These are phyloP conservation scores for Cryptosporidium meleagridis DNA, from an alignment of 169 alveolate species.

Conservation along the genomic window DNA sequence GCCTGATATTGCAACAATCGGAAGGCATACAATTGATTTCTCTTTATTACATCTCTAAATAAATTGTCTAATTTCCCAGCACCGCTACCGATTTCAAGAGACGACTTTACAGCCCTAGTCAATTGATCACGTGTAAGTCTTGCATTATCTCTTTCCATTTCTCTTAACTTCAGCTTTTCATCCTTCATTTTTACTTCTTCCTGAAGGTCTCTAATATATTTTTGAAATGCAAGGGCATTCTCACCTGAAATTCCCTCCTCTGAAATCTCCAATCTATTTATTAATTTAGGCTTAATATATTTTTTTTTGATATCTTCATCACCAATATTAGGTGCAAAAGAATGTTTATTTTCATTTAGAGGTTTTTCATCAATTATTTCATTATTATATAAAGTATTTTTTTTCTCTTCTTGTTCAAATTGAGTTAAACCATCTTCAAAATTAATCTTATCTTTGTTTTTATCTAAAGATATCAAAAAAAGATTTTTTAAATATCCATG, in stretches of 20 bases:
- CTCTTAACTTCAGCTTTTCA: conserved; percentile 69
- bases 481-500: conserved; percentile 37
- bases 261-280: conserved; percentile 46
- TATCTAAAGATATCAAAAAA: conserved; percentile 29
- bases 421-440: neutral
- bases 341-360: neutral
- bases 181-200: conserved; percentile 74
- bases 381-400: neutral
- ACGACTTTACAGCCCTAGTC: conserved; percentile 69
- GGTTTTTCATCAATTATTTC: neutral
- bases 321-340: neutral
- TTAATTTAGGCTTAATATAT: conserved; percentile 52
- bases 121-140: conserved; percentile 65
- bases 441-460: neutral
- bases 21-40: conserved; percentile 6
- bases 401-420: neutral
- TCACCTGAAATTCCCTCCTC: conserved; percentile 74
- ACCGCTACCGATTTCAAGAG: conserved; percentile 68
- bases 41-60: conserved; percentile 3
- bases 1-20: conserved; percentile 36
- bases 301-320: neutral
- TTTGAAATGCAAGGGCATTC: conserved; percentile 73
- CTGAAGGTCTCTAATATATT: conserved; percentile 60
- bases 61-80: conserved; percentile 50
- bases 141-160: conserved; percentile 74